phyloP scores from a whole-genome alignment of 306 rosid species.

The Crotalaria pallida region DNA sequence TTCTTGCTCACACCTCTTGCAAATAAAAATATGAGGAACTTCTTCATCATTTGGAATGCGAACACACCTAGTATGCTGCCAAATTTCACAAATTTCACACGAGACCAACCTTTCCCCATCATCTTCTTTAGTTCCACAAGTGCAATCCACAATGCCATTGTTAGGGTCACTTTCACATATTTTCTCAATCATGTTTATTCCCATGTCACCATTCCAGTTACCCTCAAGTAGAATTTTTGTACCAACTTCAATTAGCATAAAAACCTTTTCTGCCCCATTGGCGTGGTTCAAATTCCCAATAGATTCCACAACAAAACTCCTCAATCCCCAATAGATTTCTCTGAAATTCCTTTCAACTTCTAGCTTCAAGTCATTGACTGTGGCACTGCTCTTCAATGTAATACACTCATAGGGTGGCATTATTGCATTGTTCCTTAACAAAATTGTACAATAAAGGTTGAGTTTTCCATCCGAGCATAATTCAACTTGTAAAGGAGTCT shows the following conservation, averaged over 20 bases:
- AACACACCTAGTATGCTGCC: conserved; percentile 82
- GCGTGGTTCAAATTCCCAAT: conserved; percentile 27
- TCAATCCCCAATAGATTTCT: conserved; percentile 73
- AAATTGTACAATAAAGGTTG: conserved; percentile 45
- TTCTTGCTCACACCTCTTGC: conserved; percentile 71
- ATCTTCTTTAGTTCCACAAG: conserved; percentile 76
- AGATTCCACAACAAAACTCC: conserved; percentile 53
- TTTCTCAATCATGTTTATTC: conserved; percentile 13
- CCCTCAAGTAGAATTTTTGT: conserved; percentile 55
- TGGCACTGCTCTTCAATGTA: conserved; percentile 42
- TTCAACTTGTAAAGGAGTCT: conserved; percentile 32
- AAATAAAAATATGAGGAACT: conserved; percentile 68
- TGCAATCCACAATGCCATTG: conserved; percentile 42
- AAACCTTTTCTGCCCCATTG: conserved; percentile 46
- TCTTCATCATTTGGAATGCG: conserved; percentile 60
- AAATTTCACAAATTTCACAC: conserved; percentile 82
- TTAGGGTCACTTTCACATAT: conserved; percentile 40
- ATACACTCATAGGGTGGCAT: conserved; percentile 63
- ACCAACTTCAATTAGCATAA: conserved; percentile 54
- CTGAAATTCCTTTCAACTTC: conserved; percentile 65
- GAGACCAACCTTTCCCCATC: conserved; percentile 82
- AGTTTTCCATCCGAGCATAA: conserved; percentile 40
- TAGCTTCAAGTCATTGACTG: conserved; percentile 55
- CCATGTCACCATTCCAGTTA: conserved; percentile 2
- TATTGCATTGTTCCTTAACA: conserved; percentile 24